Evolutionary conservation across 2,329 filamentous ascomycete genomes (phyloP), one percentile per base, ranked within the genome.

Genomic region (Ilyonectria destructans): DNA sequence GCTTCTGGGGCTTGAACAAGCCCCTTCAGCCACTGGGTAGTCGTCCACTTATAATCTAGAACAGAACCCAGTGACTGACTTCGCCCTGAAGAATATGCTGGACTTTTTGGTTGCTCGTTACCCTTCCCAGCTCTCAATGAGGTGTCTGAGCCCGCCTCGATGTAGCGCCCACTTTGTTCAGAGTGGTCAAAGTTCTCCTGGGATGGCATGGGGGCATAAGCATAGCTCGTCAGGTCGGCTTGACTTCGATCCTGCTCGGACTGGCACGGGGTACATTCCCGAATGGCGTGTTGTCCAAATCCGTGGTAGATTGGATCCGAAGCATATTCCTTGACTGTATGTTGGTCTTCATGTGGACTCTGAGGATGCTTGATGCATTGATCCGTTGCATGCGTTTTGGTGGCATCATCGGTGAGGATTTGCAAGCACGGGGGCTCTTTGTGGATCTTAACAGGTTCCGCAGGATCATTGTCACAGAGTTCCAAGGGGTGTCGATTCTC

Each of bases 1-100:
- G 73, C 37, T 7, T 77, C 76, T 6, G 74, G 75, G 45, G 74
- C 65, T n/a, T 59, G 74, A n/a, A 80, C 58, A 10, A 82, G 64
- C 17, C 75, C 75, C 23, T 75, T 77, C 9, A 82, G 69, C 82
- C 80, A 83, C 29, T 77, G 70, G 9, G 74, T 69, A 10, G 74
- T 69, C 12, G 80, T 80, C 29, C 79, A 75, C 23, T 72, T 77
- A 61, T 80, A 80, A 63, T 82, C 75, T 17, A 81, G 60, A 1
- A 80, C 60, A 12, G 79, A 77, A 31, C 71, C 69, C 8, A 75
- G 68, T 17, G 79, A 77, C 7, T 65, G 75, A 33, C 70, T 77
- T 19, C 75, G 72, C 9, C 61, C 55, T 23, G 75, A 69, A 17
- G 48, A 61, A 33, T 33, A 52, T 29, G 33, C 55, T 29, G 66